These are phyloP conservation scores for Podila epigama DNA, from an alignment of 192 early-diverging fungal genomes.

Conservation along the genomic window DNA sequence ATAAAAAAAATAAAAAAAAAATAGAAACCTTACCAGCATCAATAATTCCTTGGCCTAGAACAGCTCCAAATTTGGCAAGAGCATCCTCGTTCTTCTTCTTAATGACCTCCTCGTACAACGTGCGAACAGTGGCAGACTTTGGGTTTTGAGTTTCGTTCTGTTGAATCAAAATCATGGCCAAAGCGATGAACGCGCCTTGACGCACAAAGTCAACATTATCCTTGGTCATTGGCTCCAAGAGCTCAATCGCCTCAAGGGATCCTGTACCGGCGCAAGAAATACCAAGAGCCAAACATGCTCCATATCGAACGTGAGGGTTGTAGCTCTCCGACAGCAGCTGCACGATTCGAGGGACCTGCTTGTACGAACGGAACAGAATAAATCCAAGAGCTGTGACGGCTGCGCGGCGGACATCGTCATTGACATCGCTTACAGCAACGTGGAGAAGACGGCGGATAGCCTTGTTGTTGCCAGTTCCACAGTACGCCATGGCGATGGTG, in stretches of 20 bases:
- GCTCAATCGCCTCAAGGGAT: conserved; percentile 85
- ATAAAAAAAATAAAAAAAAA: background rate
- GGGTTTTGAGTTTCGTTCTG: conserved; percentile 87
- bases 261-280: conserved; percentile 98
- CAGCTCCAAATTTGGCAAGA: conserved; percentile 95
- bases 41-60: conserved; percentile 95
- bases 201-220: conserved; percentile 98
- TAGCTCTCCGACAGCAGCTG: conserved; percentile 97
- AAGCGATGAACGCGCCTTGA: conserved; percentile 94
- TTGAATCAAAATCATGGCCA: conserved; percentile 96
- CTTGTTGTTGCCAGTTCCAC: conserved; percentile 97
- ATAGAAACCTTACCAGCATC: conserved; percentile 75
- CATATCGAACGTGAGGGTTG: conserved; percentile 98
- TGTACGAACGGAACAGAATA: conserved; percentile 88
- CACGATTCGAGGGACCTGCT: conserved; percentile 98
- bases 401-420: conserved; percentile 99
- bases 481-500: conserved; percentile 97
- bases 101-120: conserved; percentile 88
- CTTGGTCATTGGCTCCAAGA: conserved; percentile 97
- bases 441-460: conserved; percentile 94
- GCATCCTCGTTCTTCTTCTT: conserved; percentile 91
- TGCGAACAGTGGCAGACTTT: conserved; percentile 83
- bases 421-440: conserved; percentile 97
- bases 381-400: conserved; percentile 98
- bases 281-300: conserved; percentile 94